These are phyloP conservation scores for Phytopythium kandeliae DNA, from an alignment of 352 stramenopile species.

Conservation along the genomic window DNA sequence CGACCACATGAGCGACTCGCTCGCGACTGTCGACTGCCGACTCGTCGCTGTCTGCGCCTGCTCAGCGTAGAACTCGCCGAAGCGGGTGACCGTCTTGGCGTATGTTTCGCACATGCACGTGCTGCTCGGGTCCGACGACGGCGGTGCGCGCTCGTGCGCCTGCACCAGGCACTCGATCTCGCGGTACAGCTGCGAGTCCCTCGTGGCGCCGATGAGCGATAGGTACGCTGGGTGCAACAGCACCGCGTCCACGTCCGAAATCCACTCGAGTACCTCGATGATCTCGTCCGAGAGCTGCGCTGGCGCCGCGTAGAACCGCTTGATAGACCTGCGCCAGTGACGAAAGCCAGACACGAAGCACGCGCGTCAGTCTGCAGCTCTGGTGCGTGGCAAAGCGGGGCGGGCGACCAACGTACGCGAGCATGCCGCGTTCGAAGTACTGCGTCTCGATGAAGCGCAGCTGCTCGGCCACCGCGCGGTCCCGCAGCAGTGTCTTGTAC, in stretches of 20 bases:
- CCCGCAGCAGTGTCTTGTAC: conserved; percentile 46
- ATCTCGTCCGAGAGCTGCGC: conserved; percentile 63
- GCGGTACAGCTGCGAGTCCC: conserved; percentile 39
- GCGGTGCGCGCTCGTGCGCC: conserved; percentile 30
- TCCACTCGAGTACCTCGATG: conserved; percentile 58
- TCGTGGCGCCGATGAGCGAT: conserved; percentile 46
- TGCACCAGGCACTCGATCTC: conserved; percentile 56
- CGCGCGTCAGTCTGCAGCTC: not conserved
- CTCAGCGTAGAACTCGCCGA: conserved; percentile 61
- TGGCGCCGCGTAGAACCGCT: conserved; percentile 53
- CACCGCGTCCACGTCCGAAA: conserved; percentile 68
- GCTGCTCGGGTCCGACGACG: conserved; percentile 14
- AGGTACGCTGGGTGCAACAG: conserved; percentile 54
- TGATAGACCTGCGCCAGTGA: conserved; percentile 25
- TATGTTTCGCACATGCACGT: conserved; percentile 72
- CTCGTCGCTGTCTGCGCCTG: conserved; percentile 27
- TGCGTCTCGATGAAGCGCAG: conserved; percentile 68
- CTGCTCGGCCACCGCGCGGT: conserved; percentile 41
- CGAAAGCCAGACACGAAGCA: not conserved
- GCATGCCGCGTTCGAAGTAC: conserved; percentile 55
- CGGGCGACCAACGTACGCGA: conserved; percentile 10
- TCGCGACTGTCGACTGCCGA: conserved; percentile 63
- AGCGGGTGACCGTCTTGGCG: conserved; percentile 59
- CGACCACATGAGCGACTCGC: conserved; percentile 71
- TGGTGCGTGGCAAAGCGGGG: no score